Evolutionary conservation across 106 monocot genomes (phyloP).

Genomic region (Dendrobium nobile): DNA sequence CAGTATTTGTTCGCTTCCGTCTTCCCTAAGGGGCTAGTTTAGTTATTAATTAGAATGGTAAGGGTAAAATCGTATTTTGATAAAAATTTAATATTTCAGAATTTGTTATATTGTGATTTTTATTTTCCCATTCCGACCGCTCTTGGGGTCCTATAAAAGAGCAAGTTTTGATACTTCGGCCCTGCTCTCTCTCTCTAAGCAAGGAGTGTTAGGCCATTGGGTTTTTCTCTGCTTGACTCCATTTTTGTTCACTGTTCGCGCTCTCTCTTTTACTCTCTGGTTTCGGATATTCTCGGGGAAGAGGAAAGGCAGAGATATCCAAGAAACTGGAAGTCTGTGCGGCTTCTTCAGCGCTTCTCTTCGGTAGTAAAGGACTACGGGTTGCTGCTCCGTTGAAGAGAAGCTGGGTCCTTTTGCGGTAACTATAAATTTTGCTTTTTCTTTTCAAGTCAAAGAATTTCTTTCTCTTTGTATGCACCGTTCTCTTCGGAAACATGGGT

Average conservation of each 20-base stretch:
- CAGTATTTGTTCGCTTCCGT: neutral
- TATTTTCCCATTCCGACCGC: neutral
- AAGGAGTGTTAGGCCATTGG: neutral
- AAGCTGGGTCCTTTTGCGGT: neutral
- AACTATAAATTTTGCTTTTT: neutral
- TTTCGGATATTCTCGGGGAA: conserved; percentile 1
- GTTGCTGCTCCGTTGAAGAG: neutral
- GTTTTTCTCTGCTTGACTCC: neutral
- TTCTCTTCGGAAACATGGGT: neutral
- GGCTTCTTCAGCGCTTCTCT: neutral
- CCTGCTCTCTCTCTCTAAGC: neutral
- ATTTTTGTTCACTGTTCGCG: neutral
- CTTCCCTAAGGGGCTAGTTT: neutral
- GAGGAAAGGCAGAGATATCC: neutral
- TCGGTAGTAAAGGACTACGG: neutral
- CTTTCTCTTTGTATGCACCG: neutral
- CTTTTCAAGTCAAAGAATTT: neutral
- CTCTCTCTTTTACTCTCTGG: conserved; percentile 1
- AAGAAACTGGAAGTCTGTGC: conserved; percentile 5
- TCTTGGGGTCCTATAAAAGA: conserved; percentile 7
- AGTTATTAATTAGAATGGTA: neutral
- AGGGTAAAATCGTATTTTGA: neutral
- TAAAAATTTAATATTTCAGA: neutral
- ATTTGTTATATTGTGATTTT: neutral
- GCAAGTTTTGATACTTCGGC: neutral